A percentile compares a stretch with the other conserved stretches of the same genome.
phyloP scores from a whole-genome alignment of 352 stramenopile genomes.

The Phytophthora podocarpi region DNA sequence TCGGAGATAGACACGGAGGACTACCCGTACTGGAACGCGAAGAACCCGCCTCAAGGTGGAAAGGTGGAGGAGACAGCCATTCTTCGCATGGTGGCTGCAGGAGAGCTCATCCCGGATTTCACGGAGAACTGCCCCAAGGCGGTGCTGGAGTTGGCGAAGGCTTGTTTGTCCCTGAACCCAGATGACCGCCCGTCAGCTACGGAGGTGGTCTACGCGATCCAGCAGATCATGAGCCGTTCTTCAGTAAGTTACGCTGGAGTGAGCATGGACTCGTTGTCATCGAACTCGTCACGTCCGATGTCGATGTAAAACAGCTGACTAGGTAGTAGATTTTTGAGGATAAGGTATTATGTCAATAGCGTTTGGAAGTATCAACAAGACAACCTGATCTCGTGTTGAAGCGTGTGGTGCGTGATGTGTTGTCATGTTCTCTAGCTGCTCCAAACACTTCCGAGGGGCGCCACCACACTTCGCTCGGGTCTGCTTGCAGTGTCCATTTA shows the following conservation, averaged over 20 bases:
- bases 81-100: slow-evolving; percentile 66
- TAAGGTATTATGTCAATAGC: slow-evolving; percentile 31
- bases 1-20: slow-evolving; percentile 64
- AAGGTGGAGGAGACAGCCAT: slow-evolving; percentile 62
- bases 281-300: slow-evolving; percentile 24
- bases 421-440: slow-evolving; percentile 18
- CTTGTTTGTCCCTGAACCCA: slow-evolving; percentile 61
- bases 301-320: slow-evolving; percentile 18
- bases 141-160: slow-evolving; percentile 53
- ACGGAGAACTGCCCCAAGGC: slow-evolving; percentile 47
- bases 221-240: slow-evolving; percentile 42
- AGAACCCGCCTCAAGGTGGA: slow-evolving; percentile 48
- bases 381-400: slow-evolving; percentile 16
- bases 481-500: neutral
- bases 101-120: slow-evolving; percentile 60
- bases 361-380: slow-evolving; percentile 19
- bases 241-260: slow-evolving; percentile 21
- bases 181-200: slow-evolving; percentile 59
- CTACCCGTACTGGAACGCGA: slow-evolving; percentile 67
- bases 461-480: neutral
- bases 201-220: slow-evolving; percentile 63
- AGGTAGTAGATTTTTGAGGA: slow-evolving; percentile 24
- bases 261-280: slow-evolving; percentile 31
- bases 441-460: neutral
- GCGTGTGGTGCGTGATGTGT: neutral